These are phyloP conservation scores for Holtermanniella nyarrowii DNA, from an alignment of 768 basidiomycete genomes.

Conservation along the genomic window DNA sequence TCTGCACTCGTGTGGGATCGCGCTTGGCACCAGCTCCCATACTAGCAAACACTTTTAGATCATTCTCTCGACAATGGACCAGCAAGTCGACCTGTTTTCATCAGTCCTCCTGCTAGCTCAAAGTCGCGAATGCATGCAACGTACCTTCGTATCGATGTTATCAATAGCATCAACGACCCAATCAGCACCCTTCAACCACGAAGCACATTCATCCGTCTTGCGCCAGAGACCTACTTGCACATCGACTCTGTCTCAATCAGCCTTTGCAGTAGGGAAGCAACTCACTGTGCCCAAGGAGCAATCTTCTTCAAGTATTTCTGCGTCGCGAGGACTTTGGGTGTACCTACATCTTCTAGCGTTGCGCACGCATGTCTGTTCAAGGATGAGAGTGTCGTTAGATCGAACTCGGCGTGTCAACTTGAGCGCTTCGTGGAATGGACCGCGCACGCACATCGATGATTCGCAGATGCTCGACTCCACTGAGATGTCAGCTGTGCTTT, in stretches of 20 bases:
- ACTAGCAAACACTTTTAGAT: constrained; percentile 85
- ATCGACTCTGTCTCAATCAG: constrained; percentile 49
- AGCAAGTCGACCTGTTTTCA: constrained; percentile 63
- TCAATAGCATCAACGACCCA: constrained; percentile 99
- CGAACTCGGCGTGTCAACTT: constrained; percentile 56
- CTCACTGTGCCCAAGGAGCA: constrained; percentile 63
- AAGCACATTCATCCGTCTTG: constrained; percentile 57
- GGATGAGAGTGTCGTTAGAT: constrained; percentile 88
- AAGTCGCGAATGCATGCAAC: not conserved
- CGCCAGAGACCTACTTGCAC: constrained; percentile 73
- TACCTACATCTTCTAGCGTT: constrained; percentile 77
- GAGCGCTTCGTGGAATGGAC: not conserved
- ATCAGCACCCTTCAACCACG: constrained; percentile 68
- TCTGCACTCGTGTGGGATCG: constrained; percentile 91
- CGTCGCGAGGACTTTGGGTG: constrained; percentile 78
- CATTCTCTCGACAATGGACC: constrained; percentile 68
- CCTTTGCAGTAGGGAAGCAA: not conserved
- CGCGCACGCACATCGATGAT: constrained; percentile 37
- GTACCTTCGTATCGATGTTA: constrained; percentile 79
- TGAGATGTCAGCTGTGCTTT: constrained; percentile 5
- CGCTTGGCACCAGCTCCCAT: constrained; percentile 94
- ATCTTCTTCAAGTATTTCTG: constrained; percentile 55
- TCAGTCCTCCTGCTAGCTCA: not conserved
- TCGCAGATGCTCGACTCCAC: constrained; percentile 36
- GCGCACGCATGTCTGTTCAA: constrained; percentile 93